phyloP scores from a whole-genome alignment of 345 rosid species.

The Linum usitatissimum region DNA sequence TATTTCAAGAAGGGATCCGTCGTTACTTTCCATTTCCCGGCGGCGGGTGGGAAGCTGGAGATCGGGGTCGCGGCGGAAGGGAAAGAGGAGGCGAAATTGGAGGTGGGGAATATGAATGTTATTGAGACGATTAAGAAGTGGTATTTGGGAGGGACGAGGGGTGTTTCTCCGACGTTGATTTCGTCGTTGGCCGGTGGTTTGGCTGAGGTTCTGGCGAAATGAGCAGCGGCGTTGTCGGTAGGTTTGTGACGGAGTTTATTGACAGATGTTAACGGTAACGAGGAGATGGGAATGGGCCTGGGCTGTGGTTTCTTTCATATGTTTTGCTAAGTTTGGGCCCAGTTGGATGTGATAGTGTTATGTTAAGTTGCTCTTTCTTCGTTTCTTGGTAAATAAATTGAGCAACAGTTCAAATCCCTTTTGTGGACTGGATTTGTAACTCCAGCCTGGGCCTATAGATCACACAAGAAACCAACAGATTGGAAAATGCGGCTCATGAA shows the following conservation, averaged over 20 bases:
- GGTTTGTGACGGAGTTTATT: not conserved
- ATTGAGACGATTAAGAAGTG: constrained; percentile 73
- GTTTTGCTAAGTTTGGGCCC: no score
- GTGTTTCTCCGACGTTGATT: constrained; percentile 61
- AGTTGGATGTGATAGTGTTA: no score
- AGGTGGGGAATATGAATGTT: constrained; percentile 64
- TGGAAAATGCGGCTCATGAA: no score
- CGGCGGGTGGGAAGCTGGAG: constrained; percentile 23
- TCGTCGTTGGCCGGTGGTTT: constrained; percentile 42
- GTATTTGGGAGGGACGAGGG: constrained; percentile 77
- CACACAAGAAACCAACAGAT: no score
- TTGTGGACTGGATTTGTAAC: no score
- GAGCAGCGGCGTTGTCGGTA: constrained; percentile 10
- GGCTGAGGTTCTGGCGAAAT: constrained; percentile 37
- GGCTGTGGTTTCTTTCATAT: no score
- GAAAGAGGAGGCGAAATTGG: constrained; percentile 48
- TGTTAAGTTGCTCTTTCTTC: no score
- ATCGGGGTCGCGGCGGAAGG: constrained; percentile 50
- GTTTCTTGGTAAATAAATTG: no score
- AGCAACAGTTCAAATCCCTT: no score
- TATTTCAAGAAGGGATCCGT: constrained; percentile 62
- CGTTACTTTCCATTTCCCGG: constrained; percentile 63
- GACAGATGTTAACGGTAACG: no score
- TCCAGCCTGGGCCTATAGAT: no score
- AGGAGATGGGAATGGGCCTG: no score